Evolutionary conservation across 208 protist genomes (phyloP).

Genomic region (Acanthamoeba triangularis): DNA sequence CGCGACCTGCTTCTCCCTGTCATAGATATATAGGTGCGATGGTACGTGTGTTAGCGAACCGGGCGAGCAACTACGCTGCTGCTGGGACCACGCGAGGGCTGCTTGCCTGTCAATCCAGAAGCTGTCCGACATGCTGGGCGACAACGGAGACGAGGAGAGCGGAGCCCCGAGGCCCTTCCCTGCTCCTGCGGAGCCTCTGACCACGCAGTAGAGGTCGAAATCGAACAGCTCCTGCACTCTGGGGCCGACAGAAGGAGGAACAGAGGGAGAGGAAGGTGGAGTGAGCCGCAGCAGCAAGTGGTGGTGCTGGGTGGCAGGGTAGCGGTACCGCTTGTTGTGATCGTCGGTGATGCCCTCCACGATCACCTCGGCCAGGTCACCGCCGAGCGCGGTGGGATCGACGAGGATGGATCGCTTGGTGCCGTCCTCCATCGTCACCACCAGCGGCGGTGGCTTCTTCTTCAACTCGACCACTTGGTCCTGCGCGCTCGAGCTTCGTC

Average conservation of each 20-base stretch:
- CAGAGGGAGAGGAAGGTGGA: not conserved
- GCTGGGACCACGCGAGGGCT: no score
- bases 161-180: not conserved
- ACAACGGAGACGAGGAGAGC: not conserved
- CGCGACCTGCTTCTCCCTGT: slow-evolving; percentile 27
- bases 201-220: slow-evolving; percentile 20
- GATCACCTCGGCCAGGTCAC: slow-evolving; percentile 22
- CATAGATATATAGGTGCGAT: not conserved
- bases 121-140: not conserved
- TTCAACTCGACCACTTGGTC: slow-evolving; percentile 11
- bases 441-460: slow-evolving; percentile 13
- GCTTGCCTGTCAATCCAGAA: not conserved
- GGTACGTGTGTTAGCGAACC: not conserved
- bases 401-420: not conserved
- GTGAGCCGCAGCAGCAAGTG: not conserved
- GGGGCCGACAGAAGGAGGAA: not conserved
- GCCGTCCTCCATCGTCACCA: not conserved
- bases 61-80: no score
- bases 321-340: not conserved
- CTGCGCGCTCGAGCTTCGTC: not conserved
- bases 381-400: not conserved
- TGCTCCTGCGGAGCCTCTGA: not conserved
- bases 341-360: not conserved
- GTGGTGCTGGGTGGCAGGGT: no score
- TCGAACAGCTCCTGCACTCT: slow-evolving; percentile 23